Base-by-base conservation (phyloP, 192 early-diverging fungal genomes). In the Rhizophagus sp. region DNA sequence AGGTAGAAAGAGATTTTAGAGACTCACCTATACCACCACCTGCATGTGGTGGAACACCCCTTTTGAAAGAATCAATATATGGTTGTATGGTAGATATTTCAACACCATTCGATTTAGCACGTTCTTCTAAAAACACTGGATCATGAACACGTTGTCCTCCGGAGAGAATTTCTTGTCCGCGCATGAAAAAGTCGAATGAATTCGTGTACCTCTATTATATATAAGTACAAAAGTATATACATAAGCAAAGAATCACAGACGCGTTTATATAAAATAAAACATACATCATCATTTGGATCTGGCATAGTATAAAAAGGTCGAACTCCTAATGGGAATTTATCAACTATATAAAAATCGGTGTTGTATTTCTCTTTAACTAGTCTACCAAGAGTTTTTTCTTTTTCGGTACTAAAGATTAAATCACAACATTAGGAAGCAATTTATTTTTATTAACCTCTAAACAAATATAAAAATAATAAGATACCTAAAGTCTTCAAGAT, bases 221-320 rank as follows among this genome's bases (percentile, higher is more conserved):
- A 33, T 50, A 50, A n/a, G n/a, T n/a, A n/a, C n/a, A n/a, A n/a
- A n/a, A n/a, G 7, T 34, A 41, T 69, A 19, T 22, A 7, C 17
- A 57, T 57, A 6, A 57, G 52, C 6, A 7, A 57, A 57, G 13
- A 57, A 22, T 57, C 17, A 52, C 15, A 74, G 36, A 85, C 83
- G 12, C 33, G 34, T 36, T 39, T 3, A 76, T n/a, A 78, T n/a
- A 52, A 27, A 72, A 27, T 1, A 67, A 36, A 33, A 63, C 76
- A 57, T 87, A 91, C 87, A 15, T 91, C 88, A 80, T 93, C 85
- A 34, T 85, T 84, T 30, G 98, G 94, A 84, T 99, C 97, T 36
- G 97, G 97, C 98, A 99, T 99, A 47, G 98, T 99, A 91, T 99
- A 99, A 92, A 98, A 98, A 52, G 98, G 97, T 66, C 98, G 91